phyloP scores from a whole-genome alignment of 1,284 basidiomycete species.

The Cystobasidium pallidum region DNA sequence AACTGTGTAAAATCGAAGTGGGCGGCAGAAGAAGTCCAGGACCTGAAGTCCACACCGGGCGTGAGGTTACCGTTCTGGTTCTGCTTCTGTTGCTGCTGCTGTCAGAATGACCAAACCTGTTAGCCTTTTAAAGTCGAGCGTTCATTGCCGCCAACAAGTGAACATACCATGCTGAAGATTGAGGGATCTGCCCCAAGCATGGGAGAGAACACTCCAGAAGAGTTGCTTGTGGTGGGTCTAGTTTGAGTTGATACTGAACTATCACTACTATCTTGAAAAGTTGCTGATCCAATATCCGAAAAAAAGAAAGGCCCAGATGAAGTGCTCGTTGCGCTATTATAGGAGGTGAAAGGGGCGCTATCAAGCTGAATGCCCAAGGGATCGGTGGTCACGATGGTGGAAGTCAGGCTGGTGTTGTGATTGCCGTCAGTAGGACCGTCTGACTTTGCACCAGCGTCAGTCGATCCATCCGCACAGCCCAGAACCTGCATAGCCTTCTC shows the following conservation, averaged over 20 bases:
- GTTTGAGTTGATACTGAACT: not conserved
- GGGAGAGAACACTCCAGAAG: not conserved
- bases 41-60: not conserved
- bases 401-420: not conserved
- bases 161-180: not conserved
- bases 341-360: slow-evolving; percentile 1
- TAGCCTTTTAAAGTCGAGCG: not conserved
- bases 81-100: slow-evolving; percentile 5
- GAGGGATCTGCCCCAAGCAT: not conserved
- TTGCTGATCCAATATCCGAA: not conserved
- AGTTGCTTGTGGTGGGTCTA: not conserved
- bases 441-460: not conserved
- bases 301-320: not conserved
- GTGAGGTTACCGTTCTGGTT: not conserved
- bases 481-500: slow-evolving; percentile 1
- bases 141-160: not conserved
- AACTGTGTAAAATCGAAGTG: not conserved
- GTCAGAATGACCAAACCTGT: not conserved
- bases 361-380: no score
- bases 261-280: not conserved
- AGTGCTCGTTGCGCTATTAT: not conserved
- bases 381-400: not conserved
- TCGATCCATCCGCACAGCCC: not conserved
- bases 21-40: not conserved
- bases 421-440: slow-evolving; percentile 7